These are phyloP conservation scores for Clausena lansium DNA, from an alignment of 345 rosid genomes.

Conservation along the genomic window DNA sequence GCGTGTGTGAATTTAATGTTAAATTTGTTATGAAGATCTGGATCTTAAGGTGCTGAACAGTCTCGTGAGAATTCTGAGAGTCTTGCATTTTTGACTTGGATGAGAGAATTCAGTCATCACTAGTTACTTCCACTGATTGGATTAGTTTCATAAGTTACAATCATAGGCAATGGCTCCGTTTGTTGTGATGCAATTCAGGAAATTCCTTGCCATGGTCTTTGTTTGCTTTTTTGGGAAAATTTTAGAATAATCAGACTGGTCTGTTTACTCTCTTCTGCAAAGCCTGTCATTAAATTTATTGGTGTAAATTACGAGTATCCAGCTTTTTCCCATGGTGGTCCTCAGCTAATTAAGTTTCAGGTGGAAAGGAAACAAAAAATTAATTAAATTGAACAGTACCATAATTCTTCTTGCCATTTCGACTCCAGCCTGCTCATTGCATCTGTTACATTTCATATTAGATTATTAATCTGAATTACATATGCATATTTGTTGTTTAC, in stretches of 20 bases:
- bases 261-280: not conserved
- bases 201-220: not conserved
- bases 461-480: slow-evolving; percentile 5
- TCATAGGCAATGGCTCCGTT: not conserved
- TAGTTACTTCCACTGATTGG: slow-evolving; percentile 20
- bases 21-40: slow-evolving; percentile 36
- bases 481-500: slow-evolving; percentile 5
- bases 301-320: not conserved
- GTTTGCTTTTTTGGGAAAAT: not conserved
- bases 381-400: not conserved
- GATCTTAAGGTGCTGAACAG: slow-evolving; percentile 29
- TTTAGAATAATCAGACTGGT: not conserved
- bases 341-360: not conserved
- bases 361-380: not conserved
- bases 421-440: slow-evolving; percentile 4
- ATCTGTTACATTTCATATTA: not conserved
- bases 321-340: not conserved
- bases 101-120: slow-evolving; percentile 22
- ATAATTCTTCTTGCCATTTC: not conserved
- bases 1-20: not conserved
- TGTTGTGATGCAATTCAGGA: slow-evolving; percentile 12
- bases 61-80: slow-evolving; percentile 8
- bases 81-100: not conserved
- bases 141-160: slow-evolving; percentile 6
- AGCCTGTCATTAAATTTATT: not conserved